Conservation (phyloP, 345 rosid genomes). For the Lepidium sativum region DNA sequence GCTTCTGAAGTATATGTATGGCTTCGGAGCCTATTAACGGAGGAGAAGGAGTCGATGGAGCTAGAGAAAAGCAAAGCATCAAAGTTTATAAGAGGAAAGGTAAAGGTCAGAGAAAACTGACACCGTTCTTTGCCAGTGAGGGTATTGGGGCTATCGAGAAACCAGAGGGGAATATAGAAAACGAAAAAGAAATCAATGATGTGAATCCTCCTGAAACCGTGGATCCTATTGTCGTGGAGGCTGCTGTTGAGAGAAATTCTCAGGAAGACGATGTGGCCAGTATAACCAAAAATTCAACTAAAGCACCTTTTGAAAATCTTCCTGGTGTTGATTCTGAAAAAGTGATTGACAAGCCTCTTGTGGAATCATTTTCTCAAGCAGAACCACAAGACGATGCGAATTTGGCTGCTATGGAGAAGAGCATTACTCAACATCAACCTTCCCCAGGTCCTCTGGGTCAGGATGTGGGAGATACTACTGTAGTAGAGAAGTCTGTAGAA, state of each 20-base stretch:
- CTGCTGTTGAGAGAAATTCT: not conserved
- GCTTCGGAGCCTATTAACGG: slow-evolving; percentile 80
- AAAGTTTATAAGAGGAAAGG: slow-evolving; percentile 81
- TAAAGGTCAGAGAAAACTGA: slow-evolving; percentile 21
- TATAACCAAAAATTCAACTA: not conserved
- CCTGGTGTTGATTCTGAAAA: not conserved
- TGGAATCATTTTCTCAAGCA: slow-evolving; percentile 7
- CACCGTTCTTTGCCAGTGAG: slow-evolving; percentile 15
- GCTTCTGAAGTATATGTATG: slow-evolving; percentile 69
- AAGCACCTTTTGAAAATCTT: slow-evolving; percentile 6
- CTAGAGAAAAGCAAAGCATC: slow-evolving; percentile 58
- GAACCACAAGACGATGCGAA: slow-evolving; percentile 5
- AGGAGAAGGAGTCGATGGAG: slow-evolving; percentile 57
- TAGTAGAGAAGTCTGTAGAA: slow-evolving; percentile 3
- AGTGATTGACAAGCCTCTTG: slow-evolving; percentile 21
- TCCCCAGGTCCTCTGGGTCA: slow-evolving; percentile 2
- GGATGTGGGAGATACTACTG: slow-evolving; percentile 5
- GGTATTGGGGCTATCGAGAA: slow-evolving; percentile 7
- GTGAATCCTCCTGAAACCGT: slow-evolving; percentile 22
- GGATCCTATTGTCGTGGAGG: slow-evolving; percentile 9
- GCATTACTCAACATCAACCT: not conserved
- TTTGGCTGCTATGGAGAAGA: slow-evolving; percentile 9
- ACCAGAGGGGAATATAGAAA: not conserved
- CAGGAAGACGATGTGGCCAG: not conserved
- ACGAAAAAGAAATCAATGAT: slow-evolving; percentile 10